A percentile compares a stretch with the other conserved stretches of the same genome.
phyloP scores from a whole-genome alignment of 1,139 yeast species.

The Scheffersomyces insectosa region DNA sequence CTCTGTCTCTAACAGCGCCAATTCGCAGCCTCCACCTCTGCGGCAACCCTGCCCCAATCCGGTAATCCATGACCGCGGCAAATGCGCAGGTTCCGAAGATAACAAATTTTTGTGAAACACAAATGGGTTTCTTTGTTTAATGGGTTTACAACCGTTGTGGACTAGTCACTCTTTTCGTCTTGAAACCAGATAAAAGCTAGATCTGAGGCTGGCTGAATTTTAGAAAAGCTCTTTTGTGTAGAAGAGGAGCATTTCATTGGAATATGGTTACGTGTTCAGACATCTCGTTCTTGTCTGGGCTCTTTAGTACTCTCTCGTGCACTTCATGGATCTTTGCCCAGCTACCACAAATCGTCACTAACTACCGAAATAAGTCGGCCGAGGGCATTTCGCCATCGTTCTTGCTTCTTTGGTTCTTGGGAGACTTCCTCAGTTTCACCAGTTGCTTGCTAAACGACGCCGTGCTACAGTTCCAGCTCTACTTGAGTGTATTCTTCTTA shows the following conservation, averaged over 20 bases:
- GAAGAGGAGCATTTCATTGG: neutral
- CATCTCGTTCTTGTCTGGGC: constrained; percentile 21
- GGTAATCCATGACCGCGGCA: no score
- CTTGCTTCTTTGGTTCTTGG: constrained; percentile 75
- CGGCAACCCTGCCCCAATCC: no score
- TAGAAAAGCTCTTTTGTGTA: no score
- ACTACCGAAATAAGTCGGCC: constrained; percentile 74
- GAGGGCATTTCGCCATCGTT: constrained; percentile 85
- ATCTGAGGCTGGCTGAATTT: no score
- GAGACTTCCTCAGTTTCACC: constrained; percentile 76
- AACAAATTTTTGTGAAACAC: no score
- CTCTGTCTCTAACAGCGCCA: no score
- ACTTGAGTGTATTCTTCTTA: constrained; percentile 73
- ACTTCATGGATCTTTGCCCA: constrained; percentile 81
- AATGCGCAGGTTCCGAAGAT: no score
- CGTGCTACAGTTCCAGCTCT: constrained; percentile 69
- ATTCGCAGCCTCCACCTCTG: no score
- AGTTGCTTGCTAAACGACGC: constrained; percentile 82
- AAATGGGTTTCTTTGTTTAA: no score
- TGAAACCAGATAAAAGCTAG: no score
- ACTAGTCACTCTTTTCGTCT: no score
- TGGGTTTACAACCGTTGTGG: no score
- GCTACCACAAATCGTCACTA: constrained; percentile 79
- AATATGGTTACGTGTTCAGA: constrained; percentile 16
- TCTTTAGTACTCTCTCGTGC: constrained; percentile 37